These are phyloP conservation scores for Hypoxylon sp. DNA, from an alignment of 2,329 filamentous ascomycete species.

Conservation along the genomic window DNA sequence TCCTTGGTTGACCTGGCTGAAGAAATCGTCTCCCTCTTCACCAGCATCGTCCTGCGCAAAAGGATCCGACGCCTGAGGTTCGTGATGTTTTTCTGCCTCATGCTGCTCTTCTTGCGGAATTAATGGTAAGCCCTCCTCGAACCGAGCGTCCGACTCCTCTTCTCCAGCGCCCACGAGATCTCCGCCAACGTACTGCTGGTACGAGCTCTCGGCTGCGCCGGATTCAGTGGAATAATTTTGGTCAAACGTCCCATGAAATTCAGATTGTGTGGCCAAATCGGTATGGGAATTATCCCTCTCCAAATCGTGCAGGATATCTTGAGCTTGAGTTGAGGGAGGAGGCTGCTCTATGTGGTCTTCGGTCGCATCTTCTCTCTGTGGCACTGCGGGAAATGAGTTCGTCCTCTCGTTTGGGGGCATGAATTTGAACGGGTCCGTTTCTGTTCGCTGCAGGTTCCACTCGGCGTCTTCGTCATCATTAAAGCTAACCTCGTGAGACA, in stretches of 20 bases:
- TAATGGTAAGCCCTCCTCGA: slow-evolving; percentile 78
- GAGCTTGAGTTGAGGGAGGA: slow-evolving; percentile 65
- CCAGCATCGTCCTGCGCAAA: slow-evolving; percentile 62
- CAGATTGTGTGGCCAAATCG: slow-evolving; percentile 58
- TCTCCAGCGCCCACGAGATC: slow-evolving; percentile 59
- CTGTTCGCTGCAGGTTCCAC: slow-evolving; percentile 66
- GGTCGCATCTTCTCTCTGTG: slow-evolving; percentile 57
- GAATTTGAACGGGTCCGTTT: slow-evolving; percentile 72
- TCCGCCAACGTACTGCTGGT: slow-evolving; percentile 60
- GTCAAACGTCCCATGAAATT: slow-evolving; percentile 56
- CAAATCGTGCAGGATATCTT: slow-evolving; percentile 67
- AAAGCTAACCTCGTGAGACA: slow-evolving; percentile 73
- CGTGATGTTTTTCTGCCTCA: slow-evolving; percentile 47
- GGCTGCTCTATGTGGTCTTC: slow-evolving; percentile 56
- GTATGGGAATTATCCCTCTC: slow-evolving; percentile 65
- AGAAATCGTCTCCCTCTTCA: slow-evolving; percentile 73
- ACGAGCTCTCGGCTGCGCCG: slow-evolving; percentile 42
- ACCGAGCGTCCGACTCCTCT: slow-evolving; percentile 70
- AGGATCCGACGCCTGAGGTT: slow-evolving; percentile 45
- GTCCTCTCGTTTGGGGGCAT: slow-evolving; percentile 71
- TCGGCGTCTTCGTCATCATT: slow-evolving; percentile 71
- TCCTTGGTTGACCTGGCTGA: slow-evolving; percentile 63
- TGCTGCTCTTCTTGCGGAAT: slow-evolving; percentile 60
- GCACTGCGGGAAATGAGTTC: slow-evolving; percentile 74
- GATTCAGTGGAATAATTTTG: slow-evolving; percentile 46